Base-by-base conservation (phyloP, 495 filamentous ascomycete species). In the Hapsidospora chrysogenum region DNA sequence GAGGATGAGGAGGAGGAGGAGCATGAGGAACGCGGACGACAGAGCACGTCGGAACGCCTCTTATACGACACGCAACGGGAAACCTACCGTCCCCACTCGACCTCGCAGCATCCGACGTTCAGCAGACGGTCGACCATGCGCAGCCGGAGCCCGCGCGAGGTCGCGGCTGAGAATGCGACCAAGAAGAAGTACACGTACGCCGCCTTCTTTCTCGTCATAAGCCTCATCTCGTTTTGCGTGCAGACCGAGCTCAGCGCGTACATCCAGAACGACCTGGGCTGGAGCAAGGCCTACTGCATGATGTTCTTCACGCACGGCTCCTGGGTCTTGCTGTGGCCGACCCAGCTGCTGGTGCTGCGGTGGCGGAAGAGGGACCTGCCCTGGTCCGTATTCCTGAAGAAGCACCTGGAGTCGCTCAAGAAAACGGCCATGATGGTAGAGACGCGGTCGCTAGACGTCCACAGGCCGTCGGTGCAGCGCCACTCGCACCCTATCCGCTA, bases 251-350 rank as follows among this genome's bases (percentile, higher is more conserved):
- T 92, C 10, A 85, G 89, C 3, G 75, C 85, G 6, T 86, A 94
- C 52, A 85, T 97, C 27, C 84, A 94, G 53, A 72, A 83, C 54
- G 75, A 85, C 27, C 52, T 94, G 39, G 66, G 72, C 21, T 97
- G 89, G 89, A 73, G 87, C 51, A 96, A 97, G 58, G 78, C 87
- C 17, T 97, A 95, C 62, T 85, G 79, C 63, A 97, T 97, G 89
- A 67, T 97, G 68, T 97, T 92, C 53, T 58, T 97, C 31, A 97
- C 87, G 1, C 89, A 97, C 60, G 77, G 85, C 18, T 93, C 85
- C 3, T 97, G 89, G 89, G 56, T 67, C 5, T 44, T 97, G 11
- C 70, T 97, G 9, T 97, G 81, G 80, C 85, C 85, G 0, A 48
- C 68, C 9, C 85, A 92, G 52, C 72, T 96, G 31, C 56, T 82